Evolutionary conservation across 2,329 filamentous ascomycete genomes (phyloP).

Genomic region (Hypomyces rosellus): DNA sequence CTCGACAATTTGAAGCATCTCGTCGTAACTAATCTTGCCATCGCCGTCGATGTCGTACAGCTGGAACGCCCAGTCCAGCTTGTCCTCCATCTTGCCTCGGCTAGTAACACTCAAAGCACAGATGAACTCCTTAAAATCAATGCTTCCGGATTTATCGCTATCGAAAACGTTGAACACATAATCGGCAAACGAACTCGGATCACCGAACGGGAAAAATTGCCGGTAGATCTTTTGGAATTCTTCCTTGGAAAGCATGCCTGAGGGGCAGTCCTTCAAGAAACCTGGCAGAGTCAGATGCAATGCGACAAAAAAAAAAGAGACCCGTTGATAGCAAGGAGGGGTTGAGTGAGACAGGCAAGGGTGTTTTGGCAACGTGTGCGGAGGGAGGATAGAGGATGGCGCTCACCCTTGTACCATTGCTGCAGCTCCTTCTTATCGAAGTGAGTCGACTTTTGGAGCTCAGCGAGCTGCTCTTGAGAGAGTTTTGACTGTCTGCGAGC

Average conservation of each 20-base stretch:
- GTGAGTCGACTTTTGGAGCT: conserved; percentile 94
- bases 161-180: conserved; percentile 99
- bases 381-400: neutral
- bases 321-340: neutral
- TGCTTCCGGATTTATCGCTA: conserved; percentile 91
- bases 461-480: conserved; percentile 88
- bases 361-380: neutral
- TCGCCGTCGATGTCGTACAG: conserved; percentile 98
- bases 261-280: conserved; percentile 97
- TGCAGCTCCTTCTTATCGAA: conserved; percentile 99
- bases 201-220: conserved; percentile 98
- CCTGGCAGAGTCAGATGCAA: conserved; percentile 45
- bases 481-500: conserved; percentile 85
- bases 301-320: neutral
- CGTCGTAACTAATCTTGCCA: conserved; percentile 97
- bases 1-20: conserved; percentile 98
- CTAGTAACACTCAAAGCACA: conserved; percentile 95
- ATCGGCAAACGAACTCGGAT: conserved; percentile 94
- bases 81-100: conserved; percentile 98
- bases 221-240: conserved; percentile 99
- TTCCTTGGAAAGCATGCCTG: conserved; percentile 92
- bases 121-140: conserved; percentile 99
- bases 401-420: conserved; percentile 98
- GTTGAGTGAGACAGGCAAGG: neutral
- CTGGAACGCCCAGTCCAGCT: conserved; percentile 98